Evolutionary conservation across 1,284 basidiomycete species (phyloP).

Genomic region (Cryptococcus depauperatus): DNA sequence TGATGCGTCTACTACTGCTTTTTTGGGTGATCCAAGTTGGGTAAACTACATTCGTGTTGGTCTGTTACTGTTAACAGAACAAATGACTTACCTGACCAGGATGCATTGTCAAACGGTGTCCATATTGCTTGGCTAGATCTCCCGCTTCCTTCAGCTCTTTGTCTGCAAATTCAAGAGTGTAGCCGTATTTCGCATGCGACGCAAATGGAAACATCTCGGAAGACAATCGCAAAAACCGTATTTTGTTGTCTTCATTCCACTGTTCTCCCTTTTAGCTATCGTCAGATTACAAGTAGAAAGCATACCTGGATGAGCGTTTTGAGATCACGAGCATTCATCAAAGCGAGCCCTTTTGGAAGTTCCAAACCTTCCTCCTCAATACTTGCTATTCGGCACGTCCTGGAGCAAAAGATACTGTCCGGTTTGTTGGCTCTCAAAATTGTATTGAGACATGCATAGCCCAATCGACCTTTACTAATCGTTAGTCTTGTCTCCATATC

Average conservation of each 20-base stretch:
- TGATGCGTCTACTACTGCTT: constrained; percentile 63
- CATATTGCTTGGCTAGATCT: constrained; percentile 63
- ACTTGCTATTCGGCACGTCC: constrained; percentile 63
- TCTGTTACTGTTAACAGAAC: neutral
- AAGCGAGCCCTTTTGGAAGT: constrained; percentile 67
- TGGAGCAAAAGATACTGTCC: constrained; percentile 46
- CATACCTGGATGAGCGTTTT: constrained; percentile 54
- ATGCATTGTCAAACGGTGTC: constrained; percentile 75
- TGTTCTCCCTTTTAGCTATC: constrained; percentile 25
- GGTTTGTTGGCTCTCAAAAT: constrained; percentile 16
- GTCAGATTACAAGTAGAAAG: neutral
- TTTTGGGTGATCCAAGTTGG: constrained; percentile 69
- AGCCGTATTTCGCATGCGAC: constrained; percentile 72
- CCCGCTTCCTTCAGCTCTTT: constrained; percentile 50
- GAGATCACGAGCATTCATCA: constrained; percentile 65
- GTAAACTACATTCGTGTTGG: constrained; percentile 62
- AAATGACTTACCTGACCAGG: constrained; percentile 58
- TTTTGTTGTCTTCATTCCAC: constrained; percentile 75
- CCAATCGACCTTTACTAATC: constrained; percentile 33
- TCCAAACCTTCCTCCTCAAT: constrained; percentile 73
- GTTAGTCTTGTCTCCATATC: neutral
- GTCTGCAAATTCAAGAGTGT: constrained; percentile 53
- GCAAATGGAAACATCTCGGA: constrained; percentile 89
- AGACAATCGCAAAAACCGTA: constrained; percentile 72
- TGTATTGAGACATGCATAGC: constrained; percentile 38